Base-by-base conservation (phyloP, 2,329 filamentous ascomycete species). In the Graphilbum ipis-grandicollis region DNA sequence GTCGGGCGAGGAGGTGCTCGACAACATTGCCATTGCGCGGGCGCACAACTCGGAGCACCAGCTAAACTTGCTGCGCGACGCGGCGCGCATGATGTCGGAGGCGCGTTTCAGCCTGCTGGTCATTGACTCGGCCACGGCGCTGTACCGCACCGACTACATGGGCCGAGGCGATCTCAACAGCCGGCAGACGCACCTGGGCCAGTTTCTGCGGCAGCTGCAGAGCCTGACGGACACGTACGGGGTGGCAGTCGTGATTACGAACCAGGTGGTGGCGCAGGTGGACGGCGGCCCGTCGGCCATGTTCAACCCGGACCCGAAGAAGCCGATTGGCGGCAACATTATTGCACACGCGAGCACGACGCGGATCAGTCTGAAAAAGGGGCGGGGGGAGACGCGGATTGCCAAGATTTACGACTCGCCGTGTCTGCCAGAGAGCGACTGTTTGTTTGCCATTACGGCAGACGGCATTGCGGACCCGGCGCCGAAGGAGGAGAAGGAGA, bases 351-450 rank as follows among this genome's bases (percentile, higher is more conserved):
- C 90, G 36, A 93, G 84, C 52, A 98, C 90, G 2, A 98, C 90
- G 2, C 71, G 90, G 51, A 69, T 98, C 48, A 94, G 85, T 51
- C 57, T 98, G 53, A 94, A 93, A 64, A 98, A 98, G 58, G 92
- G 90, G 2, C 71, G 90, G 38, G 90, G 72, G 22, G 90, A 98
- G 65, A 98, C 90, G 18, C 74, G 90, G 62, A 83, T 98, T 47
- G 93, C 90, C 62, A 98, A 96, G 66, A 98, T 98, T 43, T 98
- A 98, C 54, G 92, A 98, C 59, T 96, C 86, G 48, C 90, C 90
- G 2, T 98, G 90, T 57, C 62, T 98, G 45, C 90, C 90, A 0
- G 90, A 98, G 60, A 92, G 84, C 49, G 92, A 98, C 56, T 93
- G 84, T 52, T 60, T 96, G 48, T 98, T 98, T 59, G 88, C 90